Evolutionary conservation across 2,329 filamentous ascomycete genomes (phyloP).

Genomic region (Ustulina deusta): DNA sequence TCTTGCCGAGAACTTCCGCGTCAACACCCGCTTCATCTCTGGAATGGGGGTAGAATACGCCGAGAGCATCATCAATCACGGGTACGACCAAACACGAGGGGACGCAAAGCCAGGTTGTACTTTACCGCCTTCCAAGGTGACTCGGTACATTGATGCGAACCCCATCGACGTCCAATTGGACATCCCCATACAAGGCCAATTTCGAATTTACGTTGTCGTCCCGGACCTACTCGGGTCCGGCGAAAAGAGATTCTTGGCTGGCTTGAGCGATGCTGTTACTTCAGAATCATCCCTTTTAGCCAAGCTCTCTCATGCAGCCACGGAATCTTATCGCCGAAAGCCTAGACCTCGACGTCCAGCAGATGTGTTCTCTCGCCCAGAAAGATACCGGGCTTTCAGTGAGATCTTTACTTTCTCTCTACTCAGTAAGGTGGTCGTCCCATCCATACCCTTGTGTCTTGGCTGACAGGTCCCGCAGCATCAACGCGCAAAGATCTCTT

Average conservation of each 20-base stretch:
- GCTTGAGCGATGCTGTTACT: conserved; percentile 67
- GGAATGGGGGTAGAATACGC: conserved; percentile 74
- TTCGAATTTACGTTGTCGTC: conserved; percentile 78
- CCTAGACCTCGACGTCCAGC: conserved; percentile 68
- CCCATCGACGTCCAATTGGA: conserved; percentile 82
- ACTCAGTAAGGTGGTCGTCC: conserved; percentile 65
- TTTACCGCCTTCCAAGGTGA: conserved; percentile 76
- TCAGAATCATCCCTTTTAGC: conserved; percentile 66
- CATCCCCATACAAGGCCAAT: conserved; percentile 81
- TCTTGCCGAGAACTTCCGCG: conserved; percentile 75
- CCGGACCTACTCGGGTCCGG: conserved; percentile 68
- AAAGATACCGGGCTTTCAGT: conserved; percentile 76
- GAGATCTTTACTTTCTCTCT: conserved; percentile 76
- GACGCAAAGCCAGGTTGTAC: conserved; percentile 66
- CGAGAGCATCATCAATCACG: conserved; percentile 63
- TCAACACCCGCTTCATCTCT: conserved; percentile 79
- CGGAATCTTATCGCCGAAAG: conserved; percentile 70
- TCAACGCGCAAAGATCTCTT: conserved; percentile 46
- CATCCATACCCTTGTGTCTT: not conserved
- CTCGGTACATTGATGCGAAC: conserved; percentile 81
- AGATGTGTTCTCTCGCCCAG: conserved; percentile 74
- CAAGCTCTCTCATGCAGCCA: conserved; percentile 69
- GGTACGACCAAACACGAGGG: conserved; percentile 56
- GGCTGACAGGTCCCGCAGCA: conserved; percentile 36
- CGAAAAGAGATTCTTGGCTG: conserved; percentile 65